Evolutionary conservation across 176 grass and related monocot genomes (phyloP), one percentile per base, ranked within the genome.

Genomic region (Poa annua): DNA sequence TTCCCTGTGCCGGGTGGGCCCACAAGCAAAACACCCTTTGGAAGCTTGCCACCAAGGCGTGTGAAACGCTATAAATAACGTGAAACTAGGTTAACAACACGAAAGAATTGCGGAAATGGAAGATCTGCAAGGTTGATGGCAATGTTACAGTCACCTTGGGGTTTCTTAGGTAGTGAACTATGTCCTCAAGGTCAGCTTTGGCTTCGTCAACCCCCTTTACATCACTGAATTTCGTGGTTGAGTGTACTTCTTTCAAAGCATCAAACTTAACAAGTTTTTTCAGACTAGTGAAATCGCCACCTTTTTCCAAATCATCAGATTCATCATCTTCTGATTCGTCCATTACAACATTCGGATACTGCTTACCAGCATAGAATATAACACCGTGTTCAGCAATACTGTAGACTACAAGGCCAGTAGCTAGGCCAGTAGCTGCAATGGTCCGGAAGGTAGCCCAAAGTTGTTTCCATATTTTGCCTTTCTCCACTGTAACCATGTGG

Each of bases 181-280:
- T 97, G 85, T 97, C 94, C 85, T 97, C 91, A 36, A 97, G 89
- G 81, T 97, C 94, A 88, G 83, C 82, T 93, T 97, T 97, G 22
- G 91, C 94, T 83, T 97, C 94, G 48, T 94, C 94, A 53, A 97
- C 89, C 41, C 91, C 91, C 82, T 97, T 97, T 60, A 97, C 94
- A 88, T 97, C 91, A 88, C 83, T 92, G 62, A 97, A 92, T 50
- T 90, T 97, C 59, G 89, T 97, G 11, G 6, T 85, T 21, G 88
- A 90, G 41, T 94, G 87, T 80, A 75, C 94, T 77, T 97, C 91
- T 22, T 97, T 88, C 66, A 97, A 80, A 59, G 91, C 94, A 77
- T 24, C 48, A 67, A 15, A 84, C 2, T 65, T 83, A 1, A 29
- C 29, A 29, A 29, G 1, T 29, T 29, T 29, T 29, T 29, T 29